Percentiles rank a stretch among this genome's conserved stretches.
Conservation (phyloP, 768 basidiomycete species). For the Gloeopeniophorella convolvens region DNA sequence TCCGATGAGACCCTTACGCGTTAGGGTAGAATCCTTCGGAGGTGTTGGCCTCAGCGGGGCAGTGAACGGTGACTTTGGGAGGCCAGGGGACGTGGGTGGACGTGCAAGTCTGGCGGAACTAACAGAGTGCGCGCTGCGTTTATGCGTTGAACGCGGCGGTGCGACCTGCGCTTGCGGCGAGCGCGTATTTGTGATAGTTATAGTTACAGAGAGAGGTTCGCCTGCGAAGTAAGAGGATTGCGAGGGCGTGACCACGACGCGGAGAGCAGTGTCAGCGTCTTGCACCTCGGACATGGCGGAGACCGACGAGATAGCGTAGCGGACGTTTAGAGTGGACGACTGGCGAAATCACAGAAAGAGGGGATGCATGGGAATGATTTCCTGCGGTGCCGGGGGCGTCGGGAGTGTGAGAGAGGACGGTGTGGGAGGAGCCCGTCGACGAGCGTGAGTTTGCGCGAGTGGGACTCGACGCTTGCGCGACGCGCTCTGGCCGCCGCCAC, state of each 20-base stretch:
- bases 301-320: too few species aligned
- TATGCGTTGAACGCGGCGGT: constrained; percentile 42
- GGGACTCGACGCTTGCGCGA: too few species aligned
- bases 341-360: not conserved
- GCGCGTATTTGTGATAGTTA: constrained; percentile 82
- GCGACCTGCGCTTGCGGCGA: constrained; percentile 40
- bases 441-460: too few species aligned
- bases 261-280: constrained; percentile 30
- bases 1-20: constrained; percentile 54
- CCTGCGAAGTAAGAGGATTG: constrained; percentile 93
- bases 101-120: constrained; percentile 76
- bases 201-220: constrained; percentile 75
- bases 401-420: too few species aligned
- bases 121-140: constrained; percentile 71
- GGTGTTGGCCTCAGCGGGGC: constrained; percentile 27
- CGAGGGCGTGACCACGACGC: constrained; percentile 68
- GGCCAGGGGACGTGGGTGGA: constrained; percentile 78
- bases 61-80: constrained; percentile 35
- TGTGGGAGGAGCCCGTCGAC: too few species aligned
- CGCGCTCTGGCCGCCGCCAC: too few species aligned
- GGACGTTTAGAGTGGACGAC: not conserved
- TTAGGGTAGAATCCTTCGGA: constrained; percentile 10
- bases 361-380: too few species aligned
- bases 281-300: constrained; percentile 18
- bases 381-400: too few species aligned